Evolutionary conservation across 352 stramenopile genomes (phyloP).

Genomic region (Phytophthora ramorum): DNA sequence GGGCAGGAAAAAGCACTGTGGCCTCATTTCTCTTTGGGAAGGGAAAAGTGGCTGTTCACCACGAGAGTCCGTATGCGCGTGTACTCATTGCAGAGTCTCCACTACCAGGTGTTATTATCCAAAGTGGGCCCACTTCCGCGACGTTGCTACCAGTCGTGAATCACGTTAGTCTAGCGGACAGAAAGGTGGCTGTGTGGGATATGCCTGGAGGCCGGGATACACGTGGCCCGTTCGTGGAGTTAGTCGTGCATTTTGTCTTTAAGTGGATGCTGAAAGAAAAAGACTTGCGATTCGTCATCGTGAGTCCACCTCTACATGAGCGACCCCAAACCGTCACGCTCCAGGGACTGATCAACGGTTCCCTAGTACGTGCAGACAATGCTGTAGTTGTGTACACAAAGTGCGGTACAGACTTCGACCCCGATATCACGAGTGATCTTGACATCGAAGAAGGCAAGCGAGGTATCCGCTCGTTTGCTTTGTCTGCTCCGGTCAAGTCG

Average conservation of each 20-base stretch:
- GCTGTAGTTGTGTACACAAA: conserved; percentile 37
- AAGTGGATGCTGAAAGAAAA: conserved; percentile 26
- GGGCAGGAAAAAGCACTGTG: conserved; percentile 23
- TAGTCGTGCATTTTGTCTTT: conserved; percentile 29
- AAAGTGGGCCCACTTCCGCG: conserved; percentile 8
- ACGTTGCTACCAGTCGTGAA: conserved; percentile 20
- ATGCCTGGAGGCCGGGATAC: conserved; percentile 37
- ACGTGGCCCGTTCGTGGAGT: conserved; percentile 23
- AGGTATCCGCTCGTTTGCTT: conserved; percentile 20
- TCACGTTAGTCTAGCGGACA: background rate
- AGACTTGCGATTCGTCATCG: conserved; percentile 25
- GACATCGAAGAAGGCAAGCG: conserved; percentile 17
- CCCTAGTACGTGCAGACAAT: conserved; percentile 28
- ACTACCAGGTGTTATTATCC: conserved; percentile 17
- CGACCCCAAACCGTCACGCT: conserved; percentile 12
- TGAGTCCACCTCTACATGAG: conserved; percentile 27
- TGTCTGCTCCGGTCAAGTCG: conserved; percentile 2
- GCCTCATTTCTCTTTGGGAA: conserved; percentile 35
- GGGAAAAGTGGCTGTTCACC: conserved; percentile 13
- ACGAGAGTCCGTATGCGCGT: conserved; percentile 11
- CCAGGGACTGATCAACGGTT: conserved; percentile 23
- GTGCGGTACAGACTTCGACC: conserved; percentile 28
- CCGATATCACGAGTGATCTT: conserved; percentile 20
- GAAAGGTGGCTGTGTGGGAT: conserved; percentile 26
- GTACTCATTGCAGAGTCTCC: conserved; percentile 3